phyloP scores from a whole-genome alignment of 176 grass and related monocot species.

The Saccharum spontaneum region DNA sequence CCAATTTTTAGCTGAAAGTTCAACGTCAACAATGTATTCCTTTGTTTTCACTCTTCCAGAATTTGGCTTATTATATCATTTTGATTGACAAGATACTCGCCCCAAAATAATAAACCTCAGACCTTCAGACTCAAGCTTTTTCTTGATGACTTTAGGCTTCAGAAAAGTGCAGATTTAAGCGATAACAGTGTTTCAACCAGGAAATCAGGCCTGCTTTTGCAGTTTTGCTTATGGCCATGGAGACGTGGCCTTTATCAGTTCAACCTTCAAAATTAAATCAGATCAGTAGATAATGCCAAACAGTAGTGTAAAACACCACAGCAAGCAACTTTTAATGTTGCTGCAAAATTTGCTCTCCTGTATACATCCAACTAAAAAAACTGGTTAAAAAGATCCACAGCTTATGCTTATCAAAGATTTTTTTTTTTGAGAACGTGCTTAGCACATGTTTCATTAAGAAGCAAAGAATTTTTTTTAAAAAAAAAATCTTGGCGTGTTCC shows the following conservation, averaged over 20 bases:
- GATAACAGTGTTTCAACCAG: neutral
- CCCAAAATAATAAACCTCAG: neutral
- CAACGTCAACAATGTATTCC: constrained; percentile 1
- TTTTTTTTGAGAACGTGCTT: no score
- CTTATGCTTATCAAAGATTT: no score
- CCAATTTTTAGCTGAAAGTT: constrained; percentile 25
- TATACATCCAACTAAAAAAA: no score
- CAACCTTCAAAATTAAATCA: neutral
- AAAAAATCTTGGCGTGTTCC: no score
- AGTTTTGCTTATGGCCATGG: neutral
- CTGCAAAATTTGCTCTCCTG: neutral
- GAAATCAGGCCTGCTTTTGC: neutral
- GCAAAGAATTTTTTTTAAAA: no score
- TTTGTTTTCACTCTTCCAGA: neutral
- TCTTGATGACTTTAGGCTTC: neutral
- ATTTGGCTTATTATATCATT: neutral
- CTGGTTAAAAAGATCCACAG: no score
- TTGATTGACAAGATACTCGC: neutral
- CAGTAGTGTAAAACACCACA: neutral
- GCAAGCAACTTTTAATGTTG: neutral
- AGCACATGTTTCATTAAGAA: no score
- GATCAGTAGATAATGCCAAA: neutral
- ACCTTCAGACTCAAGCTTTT: neutral
- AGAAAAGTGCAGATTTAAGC: neutral
- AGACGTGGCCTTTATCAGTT: neutral